Evolutionary conservation across 345 rosid species (phyloP).

Genomic region (Odontarrhena argentea): DNA sequence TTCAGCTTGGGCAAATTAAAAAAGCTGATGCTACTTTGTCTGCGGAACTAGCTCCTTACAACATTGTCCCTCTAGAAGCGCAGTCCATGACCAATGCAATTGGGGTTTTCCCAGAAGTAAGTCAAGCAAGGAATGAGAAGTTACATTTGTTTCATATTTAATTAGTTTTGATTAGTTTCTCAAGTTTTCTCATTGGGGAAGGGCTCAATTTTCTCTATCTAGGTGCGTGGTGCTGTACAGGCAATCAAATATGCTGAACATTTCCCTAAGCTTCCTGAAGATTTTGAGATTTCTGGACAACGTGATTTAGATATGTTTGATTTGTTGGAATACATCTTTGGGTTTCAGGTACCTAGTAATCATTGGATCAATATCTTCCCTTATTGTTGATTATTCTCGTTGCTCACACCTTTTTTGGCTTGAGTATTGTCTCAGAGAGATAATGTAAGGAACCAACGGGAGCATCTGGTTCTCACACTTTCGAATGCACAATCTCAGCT

Average conservation of each 20-base stretch:
- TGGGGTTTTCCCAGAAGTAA: slow-evolving; percentile 90
- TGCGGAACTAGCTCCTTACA: slow-evolving; percentile 84
- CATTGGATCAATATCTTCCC: slow-evolving; percentile 20
- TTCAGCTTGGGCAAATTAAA: slow-evolving; percentile 74
- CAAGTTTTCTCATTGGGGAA: slow-evolving; percentile 27
- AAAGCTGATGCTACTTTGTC: slow-evolving; percentile 59
- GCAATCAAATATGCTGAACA: slow-evolving; percentile 81
- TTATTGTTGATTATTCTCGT: slow-evolving; percentile 21
- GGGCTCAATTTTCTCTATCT: slow-evolving; percentile 35
- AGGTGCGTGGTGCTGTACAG: slow-evolving; percentile 88
- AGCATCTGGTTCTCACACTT: slow-evolving; percentile 78
- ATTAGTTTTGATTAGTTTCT: slow-evolving; percentile 2
- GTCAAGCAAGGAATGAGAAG: slow-evolving; percentile 35
- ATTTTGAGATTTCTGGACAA: slow-evolving; percentile 69
- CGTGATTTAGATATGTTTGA: slow-evolving; percentile 91
- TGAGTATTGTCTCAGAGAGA: slow-evolving; percentile 63
- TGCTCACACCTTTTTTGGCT: slow-evolving; percentile 14
- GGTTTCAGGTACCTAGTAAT: slow-evolving; percentile 79
- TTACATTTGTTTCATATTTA: slow-evolving; percentile 1
- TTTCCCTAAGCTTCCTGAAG: slow-evolving; percentile 77
- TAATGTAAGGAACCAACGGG: slow-evolving; percentile 90
- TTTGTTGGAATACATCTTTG: slow-evolving; percentile 83
- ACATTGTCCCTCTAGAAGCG: slow-evolving; percentile 89
- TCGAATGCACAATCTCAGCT: slow-evolving; percentile 93
- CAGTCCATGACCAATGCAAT: slow-evolving; percentile 85